Conservation (phyloP, 129 eudicot genomes). For the Lonicera japonica region DNA sequence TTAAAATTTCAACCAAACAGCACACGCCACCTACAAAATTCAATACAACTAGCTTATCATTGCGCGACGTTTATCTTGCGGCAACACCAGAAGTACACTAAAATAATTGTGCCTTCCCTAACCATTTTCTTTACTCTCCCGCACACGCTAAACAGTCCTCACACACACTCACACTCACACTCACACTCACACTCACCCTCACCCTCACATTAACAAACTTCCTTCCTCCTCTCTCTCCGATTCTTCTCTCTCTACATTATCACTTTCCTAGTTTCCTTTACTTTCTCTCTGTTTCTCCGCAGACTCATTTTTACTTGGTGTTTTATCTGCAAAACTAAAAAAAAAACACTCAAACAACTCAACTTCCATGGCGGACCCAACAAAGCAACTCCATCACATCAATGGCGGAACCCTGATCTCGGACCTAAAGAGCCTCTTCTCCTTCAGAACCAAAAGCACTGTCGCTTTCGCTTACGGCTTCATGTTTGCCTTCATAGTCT, state of each 20-base stretch:
- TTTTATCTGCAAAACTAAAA: neutral
- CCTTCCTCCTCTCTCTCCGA: neutral
- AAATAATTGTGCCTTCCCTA: no score
- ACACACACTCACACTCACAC: no score
- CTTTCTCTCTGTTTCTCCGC: neutral
- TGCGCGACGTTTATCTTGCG: no score
- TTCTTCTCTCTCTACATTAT: neutral
- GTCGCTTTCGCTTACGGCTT: constrained; percentile 46
- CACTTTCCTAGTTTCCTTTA: neutral
- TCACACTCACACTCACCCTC: no score
- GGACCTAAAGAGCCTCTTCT: constrained; percentile 45
- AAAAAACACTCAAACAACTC: neutral
- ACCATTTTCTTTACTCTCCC: no score
- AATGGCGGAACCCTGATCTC: constrained; percentile 43
- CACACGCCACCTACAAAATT: no score
- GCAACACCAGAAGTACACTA: no score
- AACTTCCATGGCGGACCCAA: constrained; percentile 49
- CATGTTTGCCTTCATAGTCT: constrained; percentile 50
- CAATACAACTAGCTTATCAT: no score
- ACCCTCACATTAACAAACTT: no score
- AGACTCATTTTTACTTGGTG: neutral
- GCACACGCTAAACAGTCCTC: no score
- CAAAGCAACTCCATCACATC: constrained; percentile 54
- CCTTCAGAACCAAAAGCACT: constrained; percentile 41
- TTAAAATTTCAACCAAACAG: no score